These are phyloP conservation scores for Cylindrodendrum hubeiense DNA, from an alignment of 2,329 filamentous ascomycete species.

Conservation along the genomic window DNA sequence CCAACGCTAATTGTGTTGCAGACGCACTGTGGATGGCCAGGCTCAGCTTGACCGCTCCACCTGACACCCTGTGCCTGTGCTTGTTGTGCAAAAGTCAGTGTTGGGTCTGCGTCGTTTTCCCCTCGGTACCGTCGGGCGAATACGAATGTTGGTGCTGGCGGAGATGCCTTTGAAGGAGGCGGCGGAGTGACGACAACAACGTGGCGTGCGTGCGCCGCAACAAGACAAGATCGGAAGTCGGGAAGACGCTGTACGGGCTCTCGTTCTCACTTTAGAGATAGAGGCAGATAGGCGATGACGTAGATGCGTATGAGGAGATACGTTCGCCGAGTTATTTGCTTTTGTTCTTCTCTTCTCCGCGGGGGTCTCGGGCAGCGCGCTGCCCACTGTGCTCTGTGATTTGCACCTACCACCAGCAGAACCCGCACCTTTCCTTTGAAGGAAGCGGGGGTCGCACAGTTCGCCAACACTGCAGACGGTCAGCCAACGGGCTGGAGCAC, in stretches of 20 bases:
- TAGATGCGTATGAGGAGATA: neutral
- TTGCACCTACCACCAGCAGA: neutral
- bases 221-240: neutral
- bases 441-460: slow-evolving; percentile 7
- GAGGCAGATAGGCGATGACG: slow-evolving; percentile 10
- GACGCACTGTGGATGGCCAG: slow-evolving; percentile 8
- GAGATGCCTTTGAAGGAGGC: neutral
- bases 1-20: slow-evolving; percentile 1
- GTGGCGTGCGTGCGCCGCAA: neutral
- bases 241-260: neutral
- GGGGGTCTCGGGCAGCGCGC: neutral
- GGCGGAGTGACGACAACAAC: neutral
- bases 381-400: neutral
- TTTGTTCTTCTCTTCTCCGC: neutral
- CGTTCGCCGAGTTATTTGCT: neutral
- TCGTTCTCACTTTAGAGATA: neutral
- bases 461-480: neutral
- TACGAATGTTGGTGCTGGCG: neutral
- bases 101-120: neutral
- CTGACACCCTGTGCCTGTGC: neutral
- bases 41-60: slow-evolving; percentile 8
- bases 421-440: slow-evolving; percentile 1
- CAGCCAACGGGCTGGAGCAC: neutral
- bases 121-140: slow-evolving; percentile 1
- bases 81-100: neutral